These are phyloP conservation scores for Xylaria arbuscula DNA, from an alignment of 2,329 filamentous ascomycete species.

Conservation along the genomic window DNA sequence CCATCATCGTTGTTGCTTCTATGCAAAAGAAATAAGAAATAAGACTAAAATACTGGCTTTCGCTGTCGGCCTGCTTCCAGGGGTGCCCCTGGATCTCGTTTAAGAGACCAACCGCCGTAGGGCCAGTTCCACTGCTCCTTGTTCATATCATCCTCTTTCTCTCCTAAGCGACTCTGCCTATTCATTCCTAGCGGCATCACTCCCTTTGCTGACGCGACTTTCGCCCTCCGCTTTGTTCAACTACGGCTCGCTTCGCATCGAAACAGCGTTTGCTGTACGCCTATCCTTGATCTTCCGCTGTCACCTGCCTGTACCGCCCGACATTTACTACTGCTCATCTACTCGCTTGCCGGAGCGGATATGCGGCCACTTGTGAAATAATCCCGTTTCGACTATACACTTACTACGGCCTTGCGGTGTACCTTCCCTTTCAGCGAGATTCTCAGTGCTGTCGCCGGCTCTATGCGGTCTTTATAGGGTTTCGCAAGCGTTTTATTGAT, in stretches of 20 bases:
- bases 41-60: constrained; percentile 1
- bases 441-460: constrained; percentile 33
- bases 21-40: not conserved
- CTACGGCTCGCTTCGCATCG: constrained; percentile 2
- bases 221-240: constrained; percentile 5
- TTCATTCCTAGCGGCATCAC: constrained; percentile 22
- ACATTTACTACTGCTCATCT: constrained; percentile 14
- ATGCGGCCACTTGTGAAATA: constrained; percentile 33
- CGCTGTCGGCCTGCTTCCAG: constrained; percentile 10
- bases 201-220: constrained; percentile 22
- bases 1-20: constrained; percentile 15
- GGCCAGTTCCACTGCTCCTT: constrained; percentile 3
- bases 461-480: constrained; percentile 45
- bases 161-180: constrained; percentile 21
- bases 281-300: not conserved
- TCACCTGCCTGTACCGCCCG: constrained; percentile 1
- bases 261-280: constrained; percentile 5
- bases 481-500: constrained; percentile 42
- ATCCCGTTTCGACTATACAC: constrained; percentile 27
- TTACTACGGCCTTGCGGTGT: constrained; percentile 11
- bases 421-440: constrained; percentile 31
- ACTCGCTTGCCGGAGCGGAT: constrained; percentile 22
- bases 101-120: not conserved
- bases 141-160: constrained; percentile 4
- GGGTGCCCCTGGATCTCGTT: constrained; percentile 17